Evolutionary conservation across 1,284 basidiomycete species (phyloP).

Genomic region (Puccinia novopanici): DNA sequence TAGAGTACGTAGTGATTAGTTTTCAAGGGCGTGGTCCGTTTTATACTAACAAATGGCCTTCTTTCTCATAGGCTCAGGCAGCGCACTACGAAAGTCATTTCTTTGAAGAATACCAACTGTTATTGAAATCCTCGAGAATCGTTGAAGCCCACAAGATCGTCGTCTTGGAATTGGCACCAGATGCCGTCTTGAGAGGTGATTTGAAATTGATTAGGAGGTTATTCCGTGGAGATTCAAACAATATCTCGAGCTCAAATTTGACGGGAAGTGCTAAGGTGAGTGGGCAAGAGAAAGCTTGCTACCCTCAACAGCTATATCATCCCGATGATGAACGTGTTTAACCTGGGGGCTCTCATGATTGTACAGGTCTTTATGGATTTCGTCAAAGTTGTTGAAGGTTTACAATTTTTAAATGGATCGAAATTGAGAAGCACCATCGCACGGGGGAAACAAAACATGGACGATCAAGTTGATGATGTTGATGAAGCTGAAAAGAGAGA

Average conservation of each 20-base stretch:
- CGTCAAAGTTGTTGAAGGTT: conserved; percentile 41
- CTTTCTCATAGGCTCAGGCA: conserved; percentile 66
- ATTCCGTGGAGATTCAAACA: conserved; percentile 63
- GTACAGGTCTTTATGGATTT: conserved; percentile 37
- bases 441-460: conserved; percentile 11
- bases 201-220: conserved; percentile 71
- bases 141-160: conserved; percentile 74
- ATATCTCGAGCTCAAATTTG: conserved; percentile 56
- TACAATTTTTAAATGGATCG: conserved; percentile 29
- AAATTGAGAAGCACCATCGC: neutral
- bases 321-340: neutral
- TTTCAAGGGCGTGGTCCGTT: neutral
- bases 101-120: conserved; percentile 76
- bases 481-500: conserved; percentile 3
- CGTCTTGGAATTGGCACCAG: conserved; percentile 79
- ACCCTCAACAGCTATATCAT: neutral
- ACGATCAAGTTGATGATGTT: neutral
- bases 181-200: conserved; percentile 81
- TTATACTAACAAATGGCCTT: conserved; percentile 5
- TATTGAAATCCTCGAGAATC: conserved; percentile 68
- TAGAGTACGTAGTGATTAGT: conserved; percentile 64
- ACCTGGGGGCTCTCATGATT: neutral
- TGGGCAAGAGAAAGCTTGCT: conserved; percentile 34
- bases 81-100: conserved; percentile 69
- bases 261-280: conserved; percentile 57